Base-by-base conservation (phyloP, 805 yeast genomes). In the Metschnikowia santaceciliae region DNA sequence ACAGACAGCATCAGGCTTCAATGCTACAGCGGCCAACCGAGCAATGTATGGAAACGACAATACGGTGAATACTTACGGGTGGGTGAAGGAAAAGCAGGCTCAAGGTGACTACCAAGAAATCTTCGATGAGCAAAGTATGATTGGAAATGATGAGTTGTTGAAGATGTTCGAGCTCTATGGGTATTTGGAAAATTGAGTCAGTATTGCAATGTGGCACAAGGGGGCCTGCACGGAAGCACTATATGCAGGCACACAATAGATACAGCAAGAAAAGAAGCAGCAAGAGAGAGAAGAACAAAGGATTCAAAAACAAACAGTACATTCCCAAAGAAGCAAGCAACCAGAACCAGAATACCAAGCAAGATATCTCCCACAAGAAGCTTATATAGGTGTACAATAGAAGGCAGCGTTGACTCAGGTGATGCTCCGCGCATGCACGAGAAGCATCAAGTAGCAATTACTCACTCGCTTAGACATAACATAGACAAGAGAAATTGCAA, bases 101-200 rank as follows among this genome's bases (percentile, higher is more conserved):
- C 46, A 49, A 32, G 46, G 45, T 14, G 58, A 55, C 22, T 41
- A 26, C 33, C 54, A 34, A 39, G 56, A 59, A 38, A 53, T 53
- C 1, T 53, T 56, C 30, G 63, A 58, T 34, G 55, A 51, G 48
- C 59, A 54, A 38, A 51, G 54, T 37, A 60, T 53, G 56, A 47
- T 48, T 20, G 57, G 63, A 14, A 67, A 63, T 48, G 74, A 69
- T 23, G 77, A 72, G 49, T 60, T 72, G 20, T 50, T 70, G 46
- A 64, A 62, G 55, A 58, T 72, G 32, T 69, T 72, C 46, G 70
- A 68, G 48, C 52, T 69, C 10, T 71, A 69, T 52, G 74, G 71
- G 1, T 72, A 70, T 39, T 46, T 65, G 17, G 71, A 65, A 37
- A 55, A 39, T 30, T 32, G 38, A 26, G n/a, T 14, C 23, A 15